phyloP scores from a whole-genome alignment of 148 eudicot species.

The Fagopyrum tataricum region DNA sequence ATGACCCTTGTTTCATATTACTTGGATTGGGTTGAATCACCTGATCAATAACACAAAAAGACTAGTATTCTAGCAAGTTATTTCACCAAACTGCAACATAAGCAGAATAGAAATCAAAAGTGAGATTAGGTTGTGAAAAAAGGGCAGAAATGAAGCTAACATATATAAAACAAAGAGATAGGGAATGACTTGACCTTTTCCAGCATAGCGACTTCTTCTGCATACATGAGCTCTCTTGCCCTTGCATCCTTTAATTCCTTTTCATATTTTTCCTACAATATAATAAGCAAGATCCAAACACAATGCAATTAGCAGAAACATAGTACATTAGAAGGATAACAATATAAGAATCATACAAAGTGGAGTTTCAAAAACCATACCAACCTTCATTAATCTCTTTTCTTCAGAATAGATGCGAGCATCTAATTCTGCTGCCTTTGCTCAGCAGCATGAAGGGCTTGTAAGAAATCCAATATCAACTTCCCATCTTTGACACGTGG shows the following conservation, averaged over 20 bases:
- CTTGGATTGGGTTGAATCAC: not conserved
- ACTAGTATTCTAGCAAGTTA: not conserved
- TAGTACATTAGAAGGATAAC: not conserved
- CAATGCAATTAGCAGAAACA: constrained; percentile 9
- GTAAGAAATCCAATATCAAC: constrained; percentile 73
- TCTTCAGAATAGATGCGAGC: constrained; percentile 65
- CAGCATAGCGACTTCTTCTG: constrained; percentile 87
- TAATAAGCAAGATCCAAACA: not conserved
- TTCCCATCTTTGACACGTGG: constrained; percentile 58
- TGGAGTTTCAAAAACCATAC: not conserved
- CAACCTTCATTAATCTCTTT: constrained; percentile 74
- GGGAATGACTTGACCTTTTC: constrained; percentile 53
- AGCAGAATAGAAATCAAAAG: not conserved
- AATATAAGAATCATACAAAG: not conserved
- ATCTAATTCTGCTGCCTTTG: constrained; percentile 87
- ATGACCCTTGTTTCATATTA: not conserved
- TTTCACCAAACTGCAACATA: not conserved
- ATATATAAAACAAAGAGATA: not conserved
- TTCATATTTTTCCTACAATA: constrained; percentile 68
- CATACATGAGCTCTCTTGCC: constrained; percentile 91
- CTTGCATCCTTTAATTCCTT: constrained; percentile 92
- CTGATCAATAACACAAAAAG: not conserved
- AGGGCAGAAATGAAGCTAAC: not conserved
- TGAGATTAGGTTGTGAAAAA: not conserved
- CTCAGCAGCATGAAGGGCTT: constrained; percentile 95